These are phyloP conservation scores for Trametes sanguinea DNA, from an alignment of 768 basidiomycete species.

Conservation along the genomic window DNA sequence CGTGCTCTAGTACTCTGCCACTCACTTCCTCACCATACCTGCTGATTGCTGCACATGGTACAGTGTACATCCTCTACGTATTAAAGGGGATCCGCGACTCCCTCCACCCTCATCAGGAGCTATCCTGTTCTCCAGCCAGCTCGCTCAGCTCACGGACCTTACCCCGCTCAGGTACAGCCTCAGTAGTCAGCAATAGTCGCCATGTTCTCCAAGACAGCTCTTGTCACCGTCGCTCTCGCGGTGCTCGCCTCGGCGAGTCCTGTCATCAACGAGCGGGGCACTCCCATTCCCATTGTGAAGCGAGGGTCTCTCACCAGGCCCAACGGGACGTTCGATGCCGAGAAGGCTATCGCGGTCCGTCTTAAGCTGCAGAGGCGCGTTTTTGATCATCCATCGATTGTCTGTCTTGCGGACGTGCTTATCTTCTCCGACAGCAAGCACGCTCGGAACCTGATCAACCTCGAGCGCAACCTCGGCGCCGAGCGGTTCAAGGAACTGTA, in stretches of 20 bases:
- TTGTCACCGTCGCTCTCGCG: constrained; percentile 20
- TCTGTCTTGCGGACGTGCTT: no score
- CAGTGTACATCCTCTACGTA: background rate
- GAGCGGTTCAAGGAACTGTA: background rate
- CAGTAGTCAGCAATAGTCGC: background rate
- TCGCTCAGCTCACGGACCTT: background rate
- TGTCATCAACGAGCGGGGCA: background rate
- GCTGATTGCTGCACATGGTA: background rate
- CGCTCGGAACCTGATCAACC: constrained; percentile 19
- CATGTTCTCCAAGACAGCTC: constrained; percentile 26
- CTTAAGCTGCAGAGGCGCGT: constrained; percentile 20
- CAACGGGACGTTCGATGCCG: constrained; percentile 25
- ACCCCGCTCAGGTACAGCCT: background rate
- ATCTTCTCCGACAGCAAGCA: constrained; percentile 22
- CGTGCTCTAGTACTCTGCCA: background rate
- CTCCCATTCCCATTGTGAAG: constrained; percentile 19
- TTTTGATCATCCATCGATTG: background rate
- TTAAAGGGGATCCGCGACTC: background rate
- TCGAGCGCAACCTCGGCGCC: constrained; percentile 24
- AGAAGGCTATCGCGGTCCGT: constrained; percentile 13
- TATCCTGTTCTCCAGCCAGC: constrained; percentile 4
- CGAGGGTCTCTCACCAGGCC: constrained; percentile 18
- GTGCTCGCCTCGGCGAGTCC: constrained; percentile 22
- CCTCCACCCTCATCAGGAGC: background rate
- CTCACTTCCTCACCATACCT: no score